Evolutionary conservation across 257 asterid genomes (phyloP).

Genomic region (Nicotiana attenuata): DNA sequence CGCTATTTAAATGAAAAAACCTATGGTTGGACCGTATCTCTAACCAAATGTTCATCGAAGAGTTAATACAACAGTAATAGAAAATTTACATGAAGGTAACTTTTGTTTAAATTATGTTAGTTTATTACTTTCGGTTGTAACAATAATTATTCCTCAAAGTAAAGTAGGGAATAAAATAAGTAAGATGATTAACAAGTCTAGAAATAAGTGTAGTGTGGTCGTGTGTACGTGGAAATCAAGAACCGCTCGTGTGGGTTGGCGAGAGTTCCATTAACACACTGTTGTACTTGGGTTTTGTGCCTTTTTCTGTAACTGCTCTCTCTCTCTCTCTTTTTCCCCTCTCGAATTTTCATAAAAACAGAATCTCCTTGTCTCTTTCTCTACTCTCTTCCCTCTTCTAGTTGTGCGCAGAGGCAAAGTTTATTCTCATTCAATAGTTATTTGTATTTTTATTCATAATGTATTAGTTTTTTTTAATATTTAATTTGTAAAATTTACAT

Average conservation of each 20-base stretch:
- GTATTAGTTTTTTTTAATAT: too few relatives aligned
- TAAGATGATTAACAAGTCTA: too few relatives aligned
- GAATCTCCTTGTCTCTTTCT: constrained; percentile 21
- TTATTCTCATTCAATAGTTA: too few relatives aligned
- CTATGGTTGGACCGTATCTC: neutral
- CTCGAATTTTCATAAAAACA: constrained; percentile 14
- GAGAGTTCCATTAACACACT: constrained; percentile 18
- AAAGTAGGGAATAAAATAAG: neutral
- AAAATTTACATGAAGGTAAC: neutral
- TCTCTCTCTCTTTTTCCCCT: neutral
- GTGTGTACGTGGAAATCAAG: constrained; percentile 21
- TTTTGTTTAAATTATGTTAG: neutral
- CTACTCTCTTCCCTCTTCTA: neutral
- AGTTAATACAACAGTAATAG: neutral
- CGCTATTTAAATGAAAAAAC: too few relatives aligned
- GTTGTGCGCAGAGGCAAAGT: too few relatives aligned
- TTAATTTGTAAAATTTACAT: too few relatives aligned
- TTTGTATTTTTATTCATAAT: too few relatives aligned
- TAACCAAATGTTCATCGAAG: neutral
- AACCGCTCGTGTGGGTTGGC: constrained; percentile 36
- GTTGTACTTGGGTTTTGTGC: constrained; percentile 16
- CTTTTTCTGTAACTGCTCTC: constrained; percentile 9
- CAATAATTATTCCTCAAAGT: neutral
- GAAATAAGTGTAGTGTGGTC: neutral
- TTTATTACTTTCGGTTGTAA: neutral